Conservation (phyloP, 495 filamentous ascomycete species). For the Friedmanniomyces simplex region DNA sequence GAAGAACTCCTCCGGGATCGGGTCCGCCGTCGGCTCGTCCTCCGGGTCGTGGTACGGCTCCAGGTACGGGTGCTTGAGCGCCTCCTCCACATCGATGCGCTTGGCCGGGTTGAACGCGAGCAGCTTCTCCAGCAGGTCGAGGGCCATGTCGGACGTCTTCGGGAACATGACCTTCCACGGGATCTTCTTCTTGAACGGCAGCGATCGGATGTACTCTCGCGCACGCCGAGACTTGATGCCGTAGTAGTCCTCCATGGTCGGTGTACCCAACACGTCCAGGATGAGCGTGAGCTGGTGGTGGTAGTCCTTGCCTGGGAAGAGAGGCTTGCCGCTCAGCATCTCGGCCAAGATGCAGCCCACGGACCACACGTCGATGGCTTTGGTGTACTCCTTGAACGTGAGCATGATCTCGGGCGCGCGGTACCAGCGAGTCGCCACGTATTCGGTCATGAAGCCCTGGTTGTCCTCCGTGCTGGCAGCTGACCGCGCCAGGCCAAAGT, state of each 20-base stretch:
- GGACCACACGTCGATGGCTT: constrained; percentile 99
- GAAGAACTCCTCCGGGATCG: constrained; percentile 98
- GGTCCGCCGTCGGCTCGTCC: constrained; percentile 91
- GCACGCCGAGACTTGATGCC: constrained; percentile 98
- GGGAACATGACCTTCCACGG: constrained; percentile 96
- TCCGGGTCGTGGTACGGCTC: constrained; percentile 99
- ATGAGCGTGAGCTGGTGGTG: constrained; percentile 98
- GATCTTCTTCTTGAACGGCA: constrained; percentile 99
- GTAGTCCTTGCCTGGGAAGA: constrained; percentile 99
- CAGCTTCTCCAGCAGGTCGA: constrained; percentile 90
- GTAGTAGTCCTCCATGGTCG: constrained; percentile 99
- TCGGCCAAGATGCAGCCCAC: constrained; percentile 99
- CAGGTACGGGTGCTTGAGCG: constrained; percentile 92
- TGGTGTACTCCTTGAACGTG: constrained; percentile 99
- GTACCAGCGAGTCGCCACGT: constrained; percentile 97
- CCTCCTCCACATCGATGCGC: constrained; percentile 95
- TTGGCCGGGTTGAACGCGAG: constrained; percentile 98
- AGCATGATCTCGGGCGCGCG: constrained; percentile 98
- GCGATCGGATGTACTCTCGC: constrained; percentile 95
- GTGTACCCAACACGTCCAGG: constrained; percentile 93
- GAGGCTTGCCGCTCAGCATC: constrained; percentile 97
- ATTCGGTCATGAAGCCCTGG: constrained; percentile 98
- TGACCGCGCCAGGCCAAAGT: constrained; percentile 91
- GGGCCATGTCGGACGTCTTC: constrained; percentile 84
- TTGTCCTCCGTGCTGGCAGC: constrained; percentile 97